A percentile compares a stretch with the other conserved stretches of the same genome.
phyloP scores from a whole-genome alignment of 2,329 filamentous ascomycete genomes.

The Exophiala alcalophila region DNA sequence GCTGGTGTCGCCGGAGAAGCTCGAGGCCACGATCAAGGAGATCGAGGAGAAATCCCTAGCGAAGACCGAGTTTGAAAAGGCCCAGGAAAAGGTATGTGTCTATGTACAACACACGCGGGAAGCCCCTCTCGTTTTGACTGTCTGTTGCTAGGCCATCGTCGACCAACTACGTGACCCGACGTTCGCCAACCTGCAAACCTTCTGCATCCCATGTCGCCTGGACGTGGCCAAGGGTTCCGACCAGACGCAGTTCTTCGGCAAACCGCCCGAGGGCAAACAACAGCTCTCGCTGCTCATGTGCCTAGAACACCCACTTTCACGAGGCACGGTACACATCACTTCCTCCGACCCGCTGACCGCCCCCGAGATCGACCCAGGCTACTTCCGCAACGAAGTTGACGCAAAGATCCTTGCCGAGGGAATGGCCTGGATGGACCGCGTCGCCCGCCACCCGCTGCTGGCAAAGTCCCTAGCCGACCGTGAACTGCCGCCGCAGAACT shows the following conservation, averaged over 20 bases:
- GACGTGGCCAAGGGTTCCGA: constrained; percentile 26
- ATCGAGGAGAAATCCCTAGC: constrained; percentile 35
- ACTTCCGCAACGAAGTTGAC: constrained; percentile 38
- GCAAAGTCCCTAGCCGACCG: constrained; percentile 17
- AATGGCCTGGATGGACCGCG: constrained; percentile 43
- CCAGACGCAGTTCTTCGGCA: constrained; percentile 26
- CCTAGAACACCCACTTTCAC: constrained; percentile 41
- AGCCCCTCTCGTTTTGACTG: background rate
- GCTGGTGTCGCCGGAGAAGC: constrained; percentile 34
- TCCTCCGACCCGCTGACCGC: constrained; percentile 40
- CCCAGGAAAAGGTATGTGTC: constrained; percentile 33
- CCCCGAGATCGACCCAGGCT: constrained; percentile 44
- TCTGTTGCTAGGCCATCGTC: constrained; percentile 30
- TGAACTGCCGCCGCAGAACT: constrained; percentile 19
- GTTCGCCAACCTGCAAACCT: constrained; percentile 27
- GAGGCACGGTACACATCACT: constrained; percentile 43
- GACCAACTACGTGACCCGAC: constrained; percentile 32
- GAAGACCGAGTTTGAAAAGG: constrained; percentile 36
- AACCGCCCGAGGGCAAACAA: constrained; percentile 19
- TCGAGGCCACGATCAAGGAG: constrained; percentile 34
- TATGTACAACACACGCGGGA: background rate
- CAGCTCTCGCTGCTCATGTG: constrained; percentile 24
- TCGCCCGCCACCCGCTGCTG: constrained; percentile 19
- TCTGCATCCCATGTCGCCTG: constrained; percentile 26
- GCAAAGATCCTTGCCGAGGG: constrained; percentile 34